Evolutionary conservation across 257 asterid genomes (phyloP).

Genomic region (Solanum okadae): DNA sequence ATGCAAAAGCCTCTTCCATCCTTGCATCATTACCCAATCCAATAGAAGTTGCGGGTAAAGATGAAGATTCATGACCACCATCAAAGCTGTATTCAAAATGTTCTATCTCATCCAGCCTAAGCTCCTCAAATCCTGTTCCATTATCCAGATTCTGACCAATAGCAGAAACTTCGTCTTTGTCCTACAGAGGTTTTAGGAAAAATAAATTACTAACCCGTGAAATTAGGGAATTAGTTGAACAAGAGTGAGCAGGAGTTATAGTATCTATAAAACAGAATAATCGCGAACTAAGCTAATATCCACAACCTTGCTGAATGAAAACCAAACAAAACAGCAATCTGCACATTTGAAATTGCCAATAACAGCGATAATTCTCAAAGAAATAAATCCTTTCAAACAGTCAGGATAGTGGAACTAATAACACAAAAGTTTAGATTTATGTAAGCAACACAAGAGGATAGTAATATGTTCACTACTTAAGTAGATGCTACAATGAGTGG

Average conservation of each 20-base stretch:
- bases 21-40: conserved; percentile 36
- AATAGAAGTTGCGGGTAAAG: conserved; percentile 46
- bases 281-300: not conserved
- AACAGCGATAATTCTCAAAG: not conserved
- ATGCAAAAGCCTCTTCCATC: conserved; percentile 47
- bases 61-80: conserved; percentile 40
- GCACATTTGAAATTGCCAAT: not conserved
- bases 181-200: conserved; percentile 28
- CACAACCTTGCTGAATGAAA: not conserved
- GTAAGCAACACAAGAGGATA: not conserved
- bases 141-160: conserved; percentile 54
- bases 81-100: conserved; percentile 48
- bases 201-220: not conserved
- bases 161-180: conserved; percentile 30
- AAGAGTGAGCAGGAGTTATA: not conserved
- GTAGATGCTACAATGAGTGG: not conserved
- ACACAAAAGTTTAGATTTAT: not conserved
- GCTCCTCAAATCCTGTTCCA: conserved; percentile 66
- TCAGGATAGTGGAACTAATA: not conserved
- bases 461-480: not conserved
- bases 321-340: not conserved
- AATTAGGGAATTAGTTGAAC: not conserved
- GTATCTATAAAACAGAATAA: not conserved
- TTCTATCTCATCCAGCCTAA: conserved; percentile 73
- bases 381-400: not conserved